Conservation (phyloP, 345 rosid species). For the Atalantia buxifolia region DNA sequence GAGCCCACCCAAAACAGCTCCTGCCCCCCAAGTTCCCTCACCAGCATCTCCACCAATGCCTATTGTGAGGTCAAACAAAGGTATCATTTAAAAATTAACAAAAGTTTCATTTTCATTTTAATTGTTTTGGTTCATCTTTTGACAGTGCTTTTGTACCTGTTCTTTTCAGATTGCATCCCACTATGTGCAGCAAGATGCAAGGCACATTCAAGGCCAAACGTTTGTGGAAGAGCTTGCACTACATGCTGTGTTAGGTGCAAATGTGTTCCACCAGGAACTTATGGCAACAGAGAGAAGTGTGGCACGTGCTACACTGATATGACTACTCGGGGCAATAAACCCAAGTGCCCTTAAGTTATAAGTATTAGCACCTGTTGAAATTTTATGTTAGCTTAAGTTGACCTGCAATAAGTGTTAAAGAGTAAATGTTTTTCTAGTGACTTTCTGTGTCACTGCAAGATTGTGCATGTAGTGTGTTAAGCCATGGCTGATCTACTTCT, state of each 20-base stretch:
- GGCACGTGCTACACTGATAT: slow-evolving; percentile 84
- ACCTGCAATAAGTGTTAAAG: slow-evolving; percentile 4
- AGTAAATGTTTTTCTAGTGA: slow-evolving; percentile 2
- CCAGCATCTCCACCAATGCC: slow-evolving; percentile 32
- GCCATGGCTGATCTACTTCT: neutral
- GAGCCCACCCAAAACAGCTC: slow-evolving; percentile 12
- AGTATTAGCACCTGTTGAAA: neutral
- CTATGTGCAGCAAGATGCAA: slow-evolving; percentile 71
- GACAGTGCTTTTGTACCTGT: neutral
- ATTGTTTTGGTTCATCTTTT: neutral
- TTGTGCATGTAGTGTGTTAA: neutral
- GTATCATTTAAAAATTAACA: slow-evolving; percentile 28
- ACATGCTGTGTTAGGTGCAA: slow-evolving; percentile 91
- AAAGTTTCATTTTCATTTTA: neutral
- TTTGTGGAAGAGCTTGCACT: slow-evolving; percentile 75
- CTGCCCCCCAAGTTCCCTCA: neutral
- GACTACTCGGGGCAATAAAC: slow-evolving; percentile 61
- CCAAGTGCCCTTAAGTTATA: slow-evolving; percentile 62
- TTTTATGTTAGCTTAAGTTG: neutral
- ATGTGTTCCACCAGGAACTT: slow-evolving; percentile 95
- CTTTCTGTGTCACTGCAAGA: slow-evolving; percentile 3
- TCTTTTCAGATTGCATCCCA: slow-evolving; percentile 59
- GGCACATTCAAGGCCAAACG: slow-evolving; percentile 61
- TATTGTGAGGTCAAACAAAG: slow-evolving; percentile 45
- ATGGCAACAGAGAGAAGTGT: slow-evolving; percentile 76